These are phyloP conservation scores for Trametes coccinea DNA, from an alignment of 768 basidiomycete genomes.

Conservation along the genomic window DNA sequence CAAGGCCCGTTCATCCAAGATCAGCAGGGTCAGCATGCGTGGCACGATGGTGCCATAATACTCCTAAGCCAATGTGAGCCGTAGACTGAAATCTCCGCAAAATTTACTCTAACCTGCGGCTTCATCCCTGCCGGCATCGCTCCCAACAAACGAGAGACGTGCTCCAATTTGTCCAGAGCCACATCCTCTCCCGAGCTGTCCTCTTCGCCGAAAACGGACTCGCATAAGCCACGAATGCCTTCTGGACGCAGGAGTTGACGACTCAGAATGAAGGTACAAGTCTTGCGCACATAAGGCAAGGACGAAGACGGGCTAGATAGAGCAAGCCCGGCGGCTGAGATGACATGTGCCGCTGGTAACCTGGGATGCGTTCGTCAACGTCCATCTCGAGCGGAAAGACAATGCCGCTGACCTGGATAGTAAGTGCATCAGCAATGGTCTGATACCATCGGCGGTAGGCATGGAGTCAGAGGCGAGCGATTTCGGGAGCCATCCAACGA, in stretches of 20 bases:
- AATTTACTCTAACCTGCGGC: constrained; percentile 47
- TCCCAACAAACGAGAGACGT: constrained; percentile 62
- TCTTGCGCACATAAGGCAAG: constrained; percentile 53
- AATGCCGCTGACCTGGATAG: constrained; percentile 56
- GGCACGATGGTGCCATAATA: constrained; percentile 62
- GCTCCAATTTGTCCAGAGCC: constrained; percentile 70
- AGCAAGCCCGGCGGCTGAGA: constrained; percentile 63
- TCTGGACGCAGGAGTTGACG: constrained; percentile 69
- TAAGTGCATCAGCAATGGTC: constrained; percentile 55
- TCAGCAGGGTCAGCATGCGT: constrained; percentile 52
- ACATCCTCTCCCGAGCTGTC: constrained; percentile 50
- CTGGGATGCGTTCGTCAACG: constrained; percentile 37
- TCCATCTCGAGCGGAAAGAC: background rate
- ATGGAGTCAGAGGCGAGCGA: constrained; percentile 40
- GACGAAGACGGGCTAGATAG: constrained; percentile 45
- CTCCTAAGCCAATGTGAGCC: constrained; percentile 41
- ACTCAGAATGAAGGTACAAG: constrained; percentile 65
- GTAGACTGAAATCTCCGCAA: background rate
- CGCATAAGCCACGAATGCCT: constrained; percentile 69
- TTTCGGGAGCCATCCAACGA: constrained; percentile 75
- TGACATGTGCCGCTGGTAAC: constrained; percentile 63
- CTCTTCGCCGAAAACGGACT: constrained; percentile 68
- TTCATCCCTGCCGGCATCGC: constrained; percentile 59
- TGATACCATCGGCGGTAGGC: constrained; percentile 47
- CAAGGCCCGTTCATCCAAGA: constrained; percentile 34